A percentile compares a stretch with the other conserved stretches of the same genome.
Evolutionary conservation across 2,329 filamentous ascomycete species (phyloP).

Genomic region (Ceratocystis harringtonii): DNA sequence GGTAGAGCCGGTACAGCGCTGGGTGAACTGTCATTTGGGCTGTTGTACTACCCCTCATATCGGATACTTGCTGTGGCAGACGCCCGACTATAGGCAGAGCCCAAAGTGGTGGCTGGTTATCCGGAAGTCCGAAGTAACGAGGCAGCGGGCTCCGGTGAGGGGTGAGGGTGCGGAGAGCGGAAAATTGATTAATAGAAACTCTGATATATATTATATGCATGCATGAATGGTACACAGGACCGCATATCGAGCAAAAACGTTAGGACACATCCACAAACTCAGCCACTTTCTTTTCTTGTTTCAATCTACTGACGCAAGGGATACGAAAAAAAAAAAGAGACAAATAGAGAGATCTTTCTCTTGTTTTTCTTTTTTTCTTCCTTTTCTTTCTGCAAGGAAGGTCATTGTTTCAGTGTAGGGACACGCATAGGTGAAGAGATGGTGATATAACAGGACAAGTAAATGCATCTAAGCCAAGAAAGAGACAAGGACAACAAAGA

Average conservation of each 20-base stretch:
- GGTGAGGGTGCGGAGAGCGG: neutral
- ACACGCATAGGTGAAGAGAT: neutral
- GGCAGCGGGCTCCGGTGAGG: neutral
- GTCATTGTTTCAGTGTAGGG: conserved; percentile 2
- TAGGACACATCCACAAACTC: neutral
- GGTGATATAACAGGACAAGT: neutral
- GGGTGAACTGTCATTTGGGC: neutral
- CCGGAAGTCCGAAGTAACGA: conserved; percentile 12
- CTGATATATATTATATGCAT: neutral
- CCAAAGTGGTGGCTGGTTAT: conserved; percentile 3
- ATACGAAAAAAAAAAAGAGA: neutral
- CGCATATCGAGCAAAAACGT: neutral
- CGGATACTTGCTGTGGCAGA: neutral
- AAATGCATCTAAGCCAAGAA: neutral
- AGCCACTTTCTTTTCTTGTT: neutral
- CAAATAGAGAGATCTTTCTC: neutral
- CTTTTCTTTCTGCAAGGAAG: neutral
- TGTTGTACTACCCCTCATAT: neutral
- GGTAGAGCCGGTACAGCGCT: neutral
- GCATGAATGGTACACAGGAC: neutral
- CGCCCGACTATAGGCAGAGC: neutral
- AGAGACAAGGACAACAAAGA: neutral
- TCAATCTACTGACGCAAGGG: neutral
- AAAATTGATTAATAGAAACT: neutral
- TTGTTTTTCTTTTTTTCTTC: neutral